Base-by-base conservation (phyloP, 163 green algal genomes). In the Scenedesmus sp. region DNA sequence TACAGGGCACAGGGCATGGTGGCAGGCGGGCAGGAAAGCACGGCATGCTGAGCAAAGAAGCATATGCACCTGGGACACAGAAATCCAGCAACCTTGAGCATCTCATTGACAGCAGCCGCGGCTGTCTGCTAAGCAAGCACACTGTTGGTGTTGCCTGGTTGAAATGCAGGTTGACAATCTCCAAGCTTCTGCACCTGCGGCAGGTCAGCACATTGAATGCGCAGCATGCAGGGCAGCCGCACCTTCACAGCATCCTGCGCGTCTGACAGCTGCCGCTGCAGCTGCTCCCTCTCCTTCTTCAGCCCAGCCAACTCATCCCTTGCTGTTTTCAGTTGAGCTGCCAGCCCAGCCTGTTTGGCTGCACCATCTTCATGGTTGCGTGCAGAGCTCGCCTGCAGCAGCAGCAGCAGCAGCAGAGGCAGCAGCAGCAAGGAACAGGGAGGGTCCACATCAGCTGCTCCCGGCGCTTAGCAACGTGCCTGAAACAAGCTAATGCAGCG, bases 171-270 rank as follows among this genome's bases (percentile, higher is more conserved):
- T 77, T 60, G 5, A 18, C 54, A 79, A 74, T 56, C 6, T 4
- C 26, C 16, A 16, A 12, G 66, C 15, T 76, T 76, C 16, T 3
- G 2, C 66, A 76, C 6, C 16, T 18, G n/a, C 18, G 26, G 66
- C 66, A 76, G 66, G 18, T 26, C 66, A 76, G 6, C 64, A 73
- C 15, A 73, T 6, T 73, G 64, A 73, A 73, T 73, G 64, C 64
- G 15, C 6, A 4, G 23, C 87, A 91, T 73, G 67, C 87, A 46
- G 2, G 55, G 20, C 54, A 23, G 52, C 59, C 85, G 0, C 89
- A 96, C 95, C 95, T 97, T 96, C 76, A 97, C 89, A 20, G 93
- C 94, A 84, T 97, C 95, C 56, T 95, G 88, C 16, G 93, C 84
- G 18, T 91, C 52, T 23, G 87, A 54, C 16, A 96, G 88, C 86